Evolutionary conservation across 129 eudicot species (phyloP).

Genomic region (Cynara cardunculus): DNA sequence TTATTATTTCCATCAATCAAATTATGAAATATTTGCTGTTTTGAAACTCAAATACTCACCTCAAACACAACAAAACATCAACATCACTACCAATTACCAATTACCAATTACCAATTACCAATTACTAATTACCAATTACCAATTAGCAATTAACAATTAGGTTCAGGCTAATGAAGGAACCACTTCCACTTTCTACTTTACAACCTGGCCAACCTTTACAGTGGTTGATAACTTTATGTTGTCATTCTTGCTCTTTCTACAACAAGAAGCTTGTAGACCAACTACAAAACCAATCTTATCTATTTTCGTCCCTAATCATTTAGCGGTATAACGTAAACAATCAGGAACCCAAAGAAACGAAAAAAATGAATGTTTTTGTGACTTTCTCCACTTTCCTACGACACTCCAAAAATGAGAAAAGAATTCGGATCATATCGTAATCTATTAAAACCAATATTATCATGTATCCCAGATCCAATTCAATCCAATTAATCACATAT

Average conservation of each 20-base stretch:
- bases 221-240: constrained; percentile 20
- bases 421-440: not conserved
- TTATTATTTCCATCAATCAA: constrained; percentile 5
- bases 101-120: too few relatives aligned
- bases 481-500: not conserved
- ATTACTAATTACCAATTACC: too few relatives aligned
- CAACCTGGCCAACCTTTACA: constrained; percentile 9
- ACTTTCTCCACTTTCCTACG: not conserved
- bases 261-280: not conserved
- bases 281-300: not conserved
- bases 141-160: not conserved
- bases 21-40: not conserved
- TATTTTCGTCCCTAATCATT: constrained; percentile 1
- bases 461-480: not conserved
- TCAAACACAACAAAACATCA: constrained; percentile 3
- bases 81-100: not conserved
- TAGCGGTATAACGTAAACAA: not conserved
- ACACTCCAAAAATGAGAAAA: not conserved
- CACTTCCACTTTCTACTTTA: constrained; percentile 26
- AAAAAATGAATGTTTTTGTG: not conserved
- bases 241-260: not conserved
- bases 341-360: not conserved
- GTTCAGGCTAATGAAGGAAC: constrained; percentile 3
- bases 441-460: not conserved
- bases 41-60: not conserved